Conservation (phyloP, 2,329 filamentous ascomycete species). For the Fusarium floridanum region DNA sequence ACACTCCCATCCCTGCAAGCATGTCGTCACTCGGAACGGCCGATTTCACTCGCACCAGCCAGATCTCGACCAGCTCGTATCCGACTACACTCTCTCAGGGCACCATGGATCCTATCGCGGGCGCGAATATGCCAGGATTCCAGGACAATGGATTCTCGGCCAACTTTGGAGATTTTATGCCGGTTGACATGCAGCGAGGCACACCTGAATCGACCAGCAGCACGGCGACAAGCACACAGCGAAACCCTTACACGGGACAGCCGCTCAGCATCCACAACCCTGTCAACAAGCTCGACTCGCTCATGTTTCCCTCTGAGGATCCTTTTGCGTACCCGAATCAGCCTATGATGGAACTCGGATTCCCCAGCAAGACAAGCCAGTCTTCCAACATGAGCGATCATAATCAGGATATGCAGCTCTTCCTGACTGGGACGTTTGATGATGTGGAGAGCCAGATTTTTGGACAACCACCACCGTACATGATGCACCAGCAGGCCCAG, state of each 20-base stretch:
- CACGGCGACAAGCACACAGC: slow-evolving; percentile 57
- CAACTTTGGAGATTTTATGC: slow-evolving; percentile 60
- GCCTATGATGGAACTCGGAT: slow-evolving; percentile 73
- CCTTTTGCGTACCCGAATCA: slow-evolving; percentile 85
- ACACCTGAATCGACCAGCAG: slow-evolving; percentile 59
- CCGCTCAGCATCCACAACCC: slow-evolving; percentile 55
- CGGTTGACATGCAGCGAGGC: slow-evolving; percentile 59
- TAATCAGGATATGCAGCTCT: slow-evolving; percentile 59
- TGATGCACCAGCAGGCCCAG: slow-evolving; percentile 64
- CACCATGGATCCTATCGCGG: slow-evolving; percentile 53
- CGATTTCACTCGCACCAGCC: slow-evolving; percentile 51
- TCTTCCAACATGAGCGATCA: slow-evolving; percentile 51
- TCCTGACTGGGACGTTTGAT: slow-evolving; percentile 67
- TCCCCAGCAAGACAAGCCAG: slow-evolving; percentile 52
- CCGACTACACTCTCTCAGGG: slow-evolving; percentile 45
- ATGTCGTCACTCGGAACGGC: slow-evolving; percentile 52
- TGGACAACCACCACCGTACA: slow-evolving; percentile 77
- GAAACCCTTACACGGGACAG: slow-evolving; percentile 50
- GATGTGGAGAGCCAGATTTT: slow-evolving; percentile 81
- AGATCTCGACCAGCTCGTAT: slow-evolving; percentile 45
- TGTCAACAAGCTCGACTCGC: slow-evolving; percentile 77
- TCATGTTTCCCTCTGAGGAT: slow-evolving; percentile 85
- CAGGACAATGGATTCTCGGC: slow-evolving; percentile 54
- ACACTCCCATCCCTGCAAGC: slow-evolving; percentile 48
- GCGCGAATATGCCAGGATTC: slow-evolving; percentile 49